phyloP scores from a whole-genome alignment of 345 rosid genomes.

The Arabidopsis thaliana region TAIR10.1 NC_003071.7:19338501-19339000 shows the following conservation, averaged over 20 bases:
- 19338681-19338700: constrained; percentile 86
- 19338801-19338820: constrained; percentile 45
- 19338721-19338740: constrained; percentile 94
- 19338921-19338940: constrained; percentile 81
- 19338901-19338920: constrained; percentile 74
- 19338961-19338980: constrained; percentile 12
- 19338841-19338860: constrained; percentile 81
- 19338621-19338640: constrained; percentile 92
- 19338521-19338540: constrained; percentile 81
- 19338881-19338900: constrained; percentile 95
- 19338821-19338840: constrained; percentile 75
- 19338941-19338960: constrained; percentile 46
- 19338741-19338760: constrained; percentile 22
- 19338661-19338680: constrained; percentile 99
- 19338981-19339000: constrained; percentile 32
- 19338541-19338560: constrained; percentile 64
- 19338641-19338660: constrained; percentile 94
- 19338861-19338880: constrained; percentile 73
- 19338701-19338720: constrained; percentile 86
- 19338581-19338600: constrained; percentile 31
- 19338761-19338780: constrained; percentile 8
- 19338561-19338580: constrained; percentile 6
- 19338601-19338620: constrained; percentile 34
- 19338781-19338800: constrained; percentile 34
- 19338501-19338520: constrained; percentile 97